phyloP scores from a whole-genome alignment of 148 eudicot genomes.

The Silene uniflora region DNA sequence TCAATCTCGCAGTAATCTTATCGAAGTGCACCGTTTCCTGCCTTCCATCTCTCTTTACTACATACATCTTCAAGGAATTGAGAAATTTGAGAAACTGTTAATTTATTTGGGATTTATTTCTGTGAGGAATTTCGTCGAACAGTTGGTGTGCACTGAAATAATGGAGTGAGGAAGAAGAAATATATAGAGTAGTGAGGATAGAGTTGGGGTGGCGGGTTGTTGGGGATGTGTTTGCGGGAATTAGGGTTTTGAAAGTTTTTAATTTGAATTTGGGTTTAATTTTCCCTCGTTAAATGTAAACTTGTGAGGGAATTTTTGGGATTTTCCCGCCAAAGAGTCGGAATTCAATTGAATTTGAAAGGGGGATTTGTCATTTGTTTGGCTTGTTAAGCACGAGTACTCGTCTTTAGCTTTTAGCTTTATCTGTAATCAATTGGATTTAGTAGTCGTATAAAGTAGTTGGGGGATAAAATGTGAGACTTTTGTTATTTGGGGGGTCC shows the following conservation, averaged over 20 bases:
- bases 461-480: background rate
- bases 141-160: slow-evolving; percentile 16
- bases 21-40: slow-evolving; percentile 80
- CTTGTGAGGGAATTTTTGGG: slow-evolving; percentile 23
- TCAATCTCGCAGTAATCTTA: slow-evolving; percentile 80
- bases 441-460: background rate
- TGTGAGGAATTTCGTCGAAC: slow-evolving; percentile 28
- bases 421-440: background rate
- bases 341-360: background rate
- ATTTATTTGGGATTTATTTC: background rate
- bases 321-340: slow-evolving; percentile 23
- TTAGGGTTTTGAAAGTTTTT: slow-evolving; percentile 28
- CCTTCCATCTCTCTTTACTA: slow-evolving; percentile 85
- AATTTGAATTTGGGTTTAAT: background rate
- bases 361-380: background rate
- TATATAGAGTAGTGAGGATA: background rate
- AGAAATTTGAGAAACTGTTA: background rate
- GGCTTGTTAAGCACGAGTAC: slow-evolving; percentile 22
- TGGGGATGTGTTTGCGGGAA: slow-evolving; percentile 12
- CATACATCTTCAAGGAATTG: slow-evolving; percentile 48
- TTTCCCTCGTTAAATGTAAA: slow-evolving; percentile 17
- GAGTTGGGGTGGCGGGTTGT: slow-evolving; percentile 10
- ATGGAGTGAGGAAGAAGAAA: background rate
- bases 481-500: background rate
- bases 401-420: background rate